phyloP scores from a whole-genome alignment of 805 yeast species.

The Dipodascus albidus region DNA sequence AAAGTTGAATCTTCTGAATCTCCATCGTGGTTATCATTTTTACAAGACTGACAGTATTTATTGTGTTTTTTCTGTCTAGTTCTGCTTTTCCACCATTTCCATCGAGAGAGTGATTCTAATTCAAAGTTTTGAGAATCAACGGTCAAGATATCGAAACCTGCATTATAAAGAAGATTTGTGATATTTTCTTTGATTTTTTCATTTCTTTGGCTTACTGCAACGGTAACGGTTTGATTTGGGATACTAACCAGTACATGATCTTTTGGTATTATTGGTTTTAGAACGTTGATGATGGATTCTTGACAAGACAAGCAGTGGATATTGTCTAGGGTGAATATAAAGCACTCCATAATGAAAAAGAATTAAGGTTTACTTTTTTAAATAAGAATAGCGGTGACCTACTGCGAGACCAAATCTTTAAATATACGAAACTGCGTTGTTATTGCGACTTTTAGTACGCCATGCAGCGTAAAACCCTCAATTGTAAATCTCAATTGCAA shows the following conservation, averaged over 20 bases:
- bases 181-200: slow-evolving; percentile 7
- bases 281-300: slow-evolving; percentile 23
- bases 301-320: slow-evolving; percentile 49
- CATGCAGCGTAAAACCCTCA: no score
- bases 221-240: slow-evolving; percentile 19
- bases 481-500: no score
- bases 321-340: slow-evolving; percentile 29
- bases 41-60: slow-evolving; percentile 11
- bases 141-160: slow-evolving; percentile 19
- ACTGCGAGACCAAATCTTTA: not conserved
- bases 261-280: slow-evolving; percentile 19
- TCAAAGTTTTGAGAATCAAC: slow-evolving; percentile 8
- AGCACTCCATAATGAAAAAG: slow-evolving; percentile 8
- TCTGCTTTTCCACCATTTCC: slow-evolving; percentile 3
- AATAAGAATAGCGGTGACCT: no score
- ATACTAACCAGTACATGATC: slow-evolving; percentile 14
- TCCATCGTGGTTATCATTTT: slow-evolving; percentile 7
- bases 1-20: not conserved
- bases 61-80: slow-evolving; percentile 6
- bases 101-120: slow-evolving; percentile 1
- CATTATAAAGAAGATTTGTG: slow-evolving; percentile 11
- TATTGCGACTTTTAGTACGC: no score
- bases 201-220: slow-evolving; percentile 13
- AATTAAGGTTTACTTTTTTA: no score
- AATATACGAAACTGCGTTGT: not conserved